These are phyloP conservation scores for Colletotrichum somersetense DNA, from an alignment of 2,329 filamentous ascomycete species.

Conservation along the genomic window DNA sequence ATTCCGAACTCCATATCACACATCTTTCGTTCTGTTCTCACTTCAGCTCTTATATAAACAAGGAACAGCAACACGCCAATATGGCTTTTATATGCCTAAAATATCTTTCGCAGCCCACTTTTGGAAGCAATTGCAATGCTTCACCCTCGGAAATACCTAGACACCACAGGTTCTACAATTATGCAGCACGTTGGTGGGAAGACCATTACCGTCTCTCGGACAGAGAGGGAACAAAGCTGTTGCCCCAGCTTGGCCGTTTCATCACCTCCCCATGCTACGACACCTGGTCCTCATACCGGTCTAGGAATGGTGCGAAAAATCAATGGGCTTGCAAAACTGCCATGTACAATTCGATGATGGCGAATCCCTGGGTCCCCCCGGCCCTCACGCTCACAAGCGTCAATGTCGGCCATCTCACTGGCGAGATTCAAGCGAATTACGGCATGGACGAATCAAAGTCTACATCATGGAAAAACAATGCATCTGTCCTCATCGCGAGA, in stretches of 20 bases:
- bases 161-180: constrained; percentile 40
- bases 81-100: constrained; percentile 43
- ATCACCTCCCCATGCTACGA: constrained; percentile 39
- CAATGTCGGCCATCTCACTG: constrained; percentile 3
- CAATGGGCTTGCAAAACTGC: background rate
- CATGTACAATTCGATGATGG: background rate
- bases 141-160: background rate
- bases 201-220: constrained; percentile 33
- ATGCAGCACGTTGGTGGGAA: constrained; percentile 42
- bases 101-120: constrained; percentile 39
- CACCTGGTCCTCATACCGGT: constrained; percentile 39
- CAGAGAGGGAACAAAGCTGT: constrained; percentile 28
- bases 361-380: background rate
- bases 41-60: constrained; percentile 29
- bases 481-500: background rate
- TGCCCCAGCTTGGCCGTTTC: constrained; percentile 27
- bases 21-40: constrained; percentile 34
- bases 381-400: constrained; percentile 13
- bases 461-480: background rate
- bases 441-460: background rate
- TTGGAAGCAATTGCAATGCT: background rate
- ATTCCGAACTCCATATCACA: constrained; percentile 9
- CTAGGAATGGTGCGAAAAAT: constrained; percentile 5
- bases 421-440: background rate
- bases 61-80: constrained; percentile 40